Base-by-base conservation (phyloP, 73 alveolate species). In the Uronychia setigera region DNA sequence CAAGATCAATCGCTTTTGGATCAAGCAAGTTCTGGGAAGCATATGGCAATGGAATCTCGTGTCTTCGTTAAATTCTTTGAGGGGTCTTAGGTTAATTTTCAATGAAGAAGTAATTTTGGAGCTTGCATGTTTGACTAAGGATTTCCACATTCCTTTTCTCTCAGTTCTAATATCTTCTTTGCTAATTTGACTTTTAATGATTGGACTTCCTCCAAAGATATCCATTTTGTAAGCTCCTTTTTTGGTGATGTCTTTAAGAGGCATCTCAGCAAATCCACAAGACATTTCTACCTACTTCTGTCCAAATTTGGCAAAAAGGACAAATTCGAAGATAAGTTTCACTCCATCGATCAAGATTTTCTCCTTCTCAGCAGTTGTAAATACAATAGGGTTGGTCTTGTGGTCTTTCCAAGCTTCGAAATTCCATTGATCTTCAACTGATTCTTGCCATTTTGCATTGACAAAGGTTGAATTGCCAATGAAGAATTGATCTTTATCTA, bases 371-470 rank as follows among this genome's bases (percentile, higher is more conserved):
- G 57, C 82, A 32, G 87, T 26, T 78, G 82, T 84, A 78, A 89
- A 89, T 0, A 89, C 84, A 27, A 84, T 74, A 0, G 95, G 95
- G 57, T 89, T 89, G 29, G 89, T 78, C 58, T 92, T 90, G 31
- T 77, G 74, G 33, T 83, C 92, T 32, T 59, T 34, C 92, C 92
- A 84, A n/a, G 80, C 76, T 57, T 83, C 78, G 74, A 89, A 89
- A n/a, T 58, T 33, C 95, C 95, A 89, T n/a, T 83, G 67, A 75
- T 89, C 95, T 76, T 89, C 90, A 32, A 67, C 83, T 25, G 46
- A 35, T 60, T 59, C 30, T 29, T 59, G 30, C 60, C 76, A 89
- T 9, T 76, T 33, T 1, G 95, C 95, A 46, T 5, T 46, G 67
- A 74, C 77, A 46, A 76, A 67, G 29, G 80, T 80, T 0, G 92